Evolutionary conservation across 345 rosid species (phyloP).

Genomic region (Salix exigua): DNA sequence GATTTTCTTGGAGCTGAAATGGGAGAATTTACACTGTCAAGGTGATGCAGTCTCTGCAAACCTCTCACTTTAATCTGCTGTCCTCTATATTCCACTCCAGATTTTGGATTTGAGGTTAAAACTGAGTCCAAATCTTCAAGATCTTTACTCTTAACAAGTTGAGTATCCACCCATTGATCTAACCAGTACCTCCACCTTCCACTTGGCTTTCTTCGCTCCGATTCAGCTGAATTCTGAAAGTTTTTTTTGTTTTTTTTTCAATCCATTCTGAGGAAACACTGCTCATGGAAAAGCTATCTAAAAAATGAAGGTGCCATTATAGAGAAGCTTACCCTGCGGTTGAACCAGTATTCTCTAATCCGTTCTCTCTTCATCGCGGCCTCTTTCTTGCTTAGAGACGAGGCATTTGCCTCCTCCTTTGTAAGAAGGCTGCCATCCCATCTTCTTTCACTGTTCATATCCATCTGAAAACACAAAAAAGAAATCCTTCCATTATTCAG

Average conservation of each 20-base stretch:
- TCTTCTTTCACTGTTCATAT: conserved; percentile 54
- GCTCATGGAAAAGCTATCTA: background rate
- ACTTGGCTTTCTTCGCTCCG: conserved; percentile 49
- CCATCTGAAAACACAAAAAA: conserved; percentile 45
- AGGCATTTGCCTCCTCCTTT: conserved; percentile 66
- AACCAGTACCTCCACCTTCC: conserved; percentile 86
- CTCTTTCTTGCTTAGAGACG: conserved; percentile 63
- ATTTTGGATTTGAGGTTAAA: conserved; percentile 35
- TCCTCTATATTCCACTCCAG: conserved; percentile 35
- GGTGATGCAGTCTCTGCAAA: conserved; percentile 24
- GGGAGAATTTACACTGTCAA: conserved; percentile 36
- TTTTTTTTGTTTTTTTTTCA: background rate
- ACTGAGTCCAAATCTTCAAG: conserved; percentile 70
- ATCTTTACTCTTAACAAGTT: conserved; percentile 62
- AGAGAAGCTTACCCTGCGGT: conserved; percentile 54
- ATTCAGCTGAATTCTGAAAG: conserved; percentile 73
- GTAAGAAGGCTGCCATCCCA: conserved; percentile 86
- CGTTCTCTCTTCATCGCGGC: conserved; percentile 64
- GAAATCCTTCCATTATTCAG: background rate
- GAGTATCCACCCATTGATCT: conserved; percentile 85
- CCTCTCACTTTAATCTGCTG: conserved; percentile 42
- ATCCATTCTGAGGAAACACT: background rate
- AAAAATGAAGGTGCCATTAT: background rate
- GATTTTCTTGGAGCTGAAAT: conserved; percentile 37
- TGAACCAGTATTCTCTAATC: conserved; percentile 53